Evolutionary conservation across 768 basidiomycete genomes (phyloP).

Genomic region (Chiua virens): DNA sequence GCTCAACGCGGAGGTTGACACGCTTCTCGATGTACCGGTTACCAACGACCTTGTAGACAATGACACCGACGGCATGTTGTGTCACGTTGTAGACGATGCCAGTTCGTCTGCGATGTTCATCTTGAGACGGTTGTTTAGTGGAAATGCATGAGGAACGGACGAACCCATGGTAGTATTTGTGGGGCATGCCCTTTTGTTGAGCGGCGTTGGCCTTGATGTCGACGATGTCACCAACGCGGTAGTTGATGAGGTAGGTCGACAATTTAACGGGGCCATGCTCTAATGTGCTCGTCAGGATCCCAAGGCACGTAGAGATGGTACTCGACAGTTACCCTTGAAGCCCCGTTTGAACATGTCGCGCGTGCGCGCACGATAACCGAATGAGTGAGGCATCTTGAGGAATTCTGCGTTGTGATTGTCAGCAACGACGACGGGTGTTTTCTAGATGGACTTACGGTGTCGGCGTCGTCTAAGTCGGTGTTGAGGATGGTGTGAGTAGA

Average conservation of each 20-base stretch:
- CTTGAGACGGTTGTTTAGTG: conserved; percentile 1
- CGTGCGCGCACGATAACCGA: conserved; percentile 99
- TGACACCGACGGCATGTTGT: conserved; percentile 90
- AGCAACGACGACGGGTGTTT: conserved; percentile 15
- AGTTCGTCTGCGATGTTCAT: conserved; percentile 66
- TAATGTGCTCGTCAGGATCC: conserved; percentile 31
- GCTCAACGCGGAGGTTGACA: conserved; percentile 97
- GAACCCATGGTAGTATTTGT: conserved; percentile 97
- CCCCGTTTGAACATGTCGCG: conserved; percentile 99
- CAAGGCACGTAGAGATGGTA: conserved; percentile 3
- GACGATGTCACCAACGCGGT: conserved; percentile 96
- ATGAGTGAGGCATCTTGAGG: conserved; percentile 99
- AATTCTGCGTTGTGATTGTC: conserved; percentile 38
- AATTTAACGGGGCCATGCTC: conserved; percentile 88
- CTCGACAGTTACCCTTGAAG: conserved; percentile 80
- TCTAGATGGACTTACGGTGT: conserved; percentile 41
- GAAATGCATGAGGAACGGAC: conserved; percentile 35
- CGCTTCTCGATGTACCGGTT: conserved; percentile 99
- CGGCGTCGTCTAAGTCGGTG: conserved; percentile 51
- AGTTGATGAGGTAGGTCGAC: conserved; percentile 92
- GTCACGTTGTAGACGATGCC: conserved; percentile 99
- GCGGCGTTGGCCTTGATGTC: conserved; percentile 99
- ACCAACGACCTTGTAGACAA: conserved; percentile 97
- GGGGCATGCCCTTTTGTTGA: conserved; percentile 99
- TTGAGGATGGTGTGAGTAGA: conserved; percentile 35